Conservation (phyloP, 2,329 filamentous ascomycete genomes). For the Penicillium olsonii region DNA sequence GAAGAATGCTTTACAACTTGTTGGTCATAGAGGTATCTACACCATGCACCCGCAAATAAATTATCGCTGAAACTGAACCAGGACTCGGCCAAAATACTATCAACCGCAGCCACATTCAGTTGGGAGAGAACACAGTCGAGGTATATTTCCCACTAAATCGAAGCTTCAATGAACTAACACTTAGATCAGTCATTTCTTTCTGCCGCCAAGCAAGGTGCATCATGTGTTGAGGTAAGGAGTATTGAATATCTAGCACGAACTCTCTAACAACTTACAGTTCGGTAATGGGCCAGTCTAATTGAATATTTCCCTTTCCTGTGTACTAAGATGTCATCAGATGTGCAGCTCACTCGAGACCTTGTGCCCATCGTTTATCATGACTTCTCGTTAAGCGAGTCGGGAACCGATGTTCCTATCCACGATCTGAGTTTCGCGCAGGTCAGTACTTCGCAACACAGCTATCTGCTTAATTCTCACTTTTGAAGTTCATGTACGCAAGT, state of each 20-base stretch:
- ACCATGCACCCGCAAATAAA: too few species aligned
- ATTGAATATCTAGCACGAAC: too few species aligned
- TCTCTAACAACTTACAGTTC: constrained; percentile 4
- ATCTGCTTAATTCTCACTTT: constrained; percentile 5
- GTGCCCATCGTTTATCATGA: constrained; percentile 47
- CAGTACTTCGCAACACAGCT: background rate
- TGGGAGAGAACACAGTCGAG: constrained; percentile 43
- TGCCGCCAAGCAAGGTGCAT: constrained; percentile 37
- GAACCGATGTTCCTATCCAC: constrained; percentile 46
- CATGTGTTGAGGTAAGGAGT: constrained; percentile 38
- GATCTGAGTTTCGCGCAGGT: constrained; percentile 42
- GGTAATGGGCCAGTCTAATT: background rate
- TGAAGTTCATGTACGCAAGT: constrained; percentile 34
- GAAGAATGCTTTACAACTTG: constrained; percentile 14
- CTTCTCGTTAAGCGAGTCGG: constrained; percentile 46
- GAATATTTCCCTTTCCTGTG: too few species aligned
- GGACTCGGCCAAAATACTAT: constrained; percentile 31
- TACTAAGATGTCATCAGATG: constrained; percentile 28
- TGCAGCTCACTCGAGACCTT: constrained; percentile 46
- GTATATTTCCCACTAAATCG: constrained; percentile 15
- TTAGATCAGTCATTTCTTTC: constrained; percentile 36
- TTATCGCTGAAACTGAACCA: background rate
- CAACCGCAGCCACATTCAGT: constrained; percentile 33
- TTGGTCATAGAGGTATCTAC: constrained; percentile 39
- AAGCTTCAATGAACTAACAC: background rate